Evolutionary conservation across 306 rosid species (phyloP).

Genomic region (Pachyrhizus erosus): DNA sequence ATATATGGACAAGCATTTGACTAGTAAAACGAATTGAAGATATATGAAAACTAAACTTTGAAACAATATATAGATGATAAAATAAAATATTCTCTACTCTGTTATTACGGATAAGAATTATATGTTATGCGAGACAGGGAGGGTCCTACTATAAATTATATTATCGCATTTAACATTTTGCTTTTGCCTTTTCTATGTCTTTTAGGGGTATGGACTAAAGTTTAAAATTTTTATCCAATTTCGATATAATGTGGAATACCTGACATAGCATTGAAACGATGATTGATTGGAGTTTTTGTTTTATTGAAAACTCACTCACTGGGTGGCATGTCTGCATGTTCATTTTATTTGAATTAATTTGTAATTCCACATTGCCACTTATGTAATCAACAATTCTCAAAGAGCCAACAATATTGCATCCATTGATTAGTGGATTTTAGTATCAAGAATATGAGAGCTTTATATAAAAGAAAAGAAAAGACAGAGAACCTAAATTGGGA

Average conservation of each 20-base stretch:
- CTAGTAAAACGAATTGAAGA: not conserved
- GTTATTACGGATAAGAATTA: not conserved
- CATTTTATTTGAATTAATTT: not conserved
- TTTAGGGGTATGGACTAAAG: not conserved
- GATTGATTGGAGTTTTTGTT: conserved; percentile 8
- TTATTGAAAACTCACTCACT: not conserved
- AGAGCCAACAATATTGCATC: not conserved
- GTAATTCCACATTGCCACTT: not conserved
- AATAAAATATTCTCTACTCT: not conserved
- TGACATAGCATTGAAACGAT: not conserved
- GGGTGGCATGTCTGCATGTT: not conserved
- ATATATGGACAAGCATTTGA: not conserved
- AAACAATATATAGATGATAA: not conserved
- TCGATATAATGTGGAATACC: not conserved
- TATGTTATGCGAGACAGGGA: not conserved
- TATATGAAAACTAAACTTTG: not conserved
- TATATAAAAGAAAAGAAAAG: conserved; percentile 9
- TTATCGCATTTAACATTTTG: not conserved
- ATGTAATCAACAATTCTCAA: conserved; percentile 4
- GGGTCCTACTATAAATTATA: conserved; percentile 1
- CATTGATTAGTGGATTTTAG: conserved; percentile 18
- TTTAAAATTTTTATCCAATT: not conserved
- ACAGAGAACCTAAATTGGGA: conserved; percentile 9
- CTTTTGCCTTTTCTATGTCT: not conserved
- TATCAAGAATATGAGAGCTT: not conserved